A percentile compares a stretch with the other conserved stretches of the same genome.
Conservation (phyloP, 164 flowering plant species). For the Vitis vinifera region ASM3070453v1 NC_081822.1:12287001-12287500, state of each 20-base stretch:
- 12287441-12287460: slow-evolving; percentile 72
- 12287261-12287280: slow-evolving; percentile 72
- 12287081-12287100: slow-evolving; percentile 24
- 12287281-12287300: slow-evolving; percentile 74
- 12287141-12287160: slow-evolving; percentile 64
- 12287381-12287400: slow-evolving; percentile 47
- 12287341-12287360: slow-evolving; percentile 63
- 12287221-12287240: slow-evolving; percentile 63
- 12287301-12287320: slow-evolving; percentile 63
- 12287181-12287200: slow-evolving; percentile 68
- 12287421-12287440: slow-evolving; percentile 69
- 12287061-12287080: background rate
- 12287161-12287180: slow-evolving; percentile 70
- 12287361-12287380: slow-evolving; percentile 39
- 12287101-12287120: slow-evolving; percentile 67
- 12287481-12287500: slow-evolving; percentile 65
- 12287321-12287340: slow-evolving; percentile 65
- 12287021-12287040: no score
- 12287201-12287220: slow-evolving; percentile 68
- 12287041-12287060: background rate
- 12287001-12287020: no score
- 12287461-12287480: slow-evolving; percentile 71
- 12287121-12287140: slow-evolving; percentile 68
- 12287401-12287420: slow-evolving; percentile 59
- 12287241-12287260: slow-evolving; percentile 61